Base-by-base conservation (phyloP, 495 filamentous ascomycete genomes). In the Viridothelium virens region DNA sequence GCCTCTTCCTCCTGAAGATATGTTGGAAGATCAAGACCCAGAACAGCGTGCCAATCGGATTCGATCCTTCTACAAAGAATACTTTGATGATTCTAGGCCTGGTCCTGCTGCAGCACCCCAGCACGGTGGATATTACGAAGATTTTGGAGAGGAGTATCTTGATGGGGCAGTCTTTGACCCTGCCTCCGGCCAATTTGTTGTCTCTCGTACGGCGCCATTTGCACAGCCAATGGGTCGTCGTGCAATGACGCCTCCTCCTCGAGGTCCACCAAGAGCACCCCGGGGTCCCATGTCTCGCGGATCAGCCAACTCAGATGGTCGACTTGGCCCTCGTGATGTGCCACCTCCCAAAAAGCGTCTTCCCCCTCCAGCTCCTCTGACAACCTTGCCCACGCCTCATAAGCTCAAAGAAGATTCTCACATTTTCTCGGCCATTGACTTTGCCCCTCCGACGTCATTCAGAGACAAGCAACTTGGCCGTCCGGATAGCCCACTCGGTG, bases 51-150 rank as follows among this genome's bases (percentile, higher is more conserved):
- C 94, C 67, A 97, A 96, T 78, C 85, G 95, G 33, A 97, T 98
- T 69, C 86, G 94, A 70, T 97, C 95, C 34, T 98, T 98, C 79
- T 98, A 98, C 79, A 96, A 96, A 75, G 94, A 97, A 76, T 97
- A 97, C 76, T 98, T 98, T 68, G 94, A 98, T 64, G 92, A 96
- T 34, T 86, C 84, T 25, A 90, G 88, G 74, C 80, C 80, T 0
- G 81, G 78, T 38, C 81, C 80, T 37, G 78, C 77, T 14, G 65
- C 68, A 64, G 48, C 69, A 62, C n/a, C 75, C 73, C 56, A 25
- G 6, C 77, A 80, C 39, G 75, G 70, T 12, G 77, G 81, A 70
- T 89, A 91, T 72, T 87, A 88, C 65, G 86, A 91, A 69, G 88
- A 91, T 70, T 87, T 87, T 70, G 85, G 86, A 61, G 70, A 83